Conservation (phyloP, 352 stramenopile genomes). For the Pythium diclinum region DNA sequence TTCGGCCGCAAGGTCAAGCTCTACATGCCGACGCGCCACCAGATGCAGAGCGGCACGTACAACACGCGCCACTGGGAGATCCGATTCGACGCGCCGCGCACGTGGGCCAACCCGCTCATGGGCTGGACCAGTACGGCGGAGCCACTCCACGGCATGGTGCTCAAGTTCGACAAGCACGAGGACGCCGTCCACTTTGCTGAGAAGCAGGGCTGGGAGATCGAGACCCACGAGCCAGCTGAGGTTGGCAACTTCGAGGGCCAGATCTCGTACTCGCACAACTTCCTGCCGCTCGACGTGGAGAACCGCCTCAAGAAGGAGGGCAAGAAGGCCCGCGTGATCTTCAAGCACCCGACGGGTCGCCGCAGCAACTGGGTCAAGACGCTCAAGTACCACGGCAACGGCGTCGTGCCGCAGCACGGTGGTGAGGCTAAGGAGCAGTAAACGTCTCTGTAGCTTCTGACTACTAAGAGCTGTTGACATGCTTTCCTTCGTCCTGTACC, state of each 20-base stretch:
- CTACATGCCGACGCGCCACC: constrained; percentile 74
- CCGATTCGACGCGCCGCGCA: constrained; percentile 61
- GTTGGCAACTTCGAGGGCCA: constrained; percentile 67
- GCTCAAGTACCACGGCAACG: constrained; percentile 85
- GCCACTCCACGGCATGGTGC: constrained; percentile 76
- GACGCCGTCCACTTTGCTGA: constrained; percentile 78
- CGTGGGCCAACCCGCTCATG: constrained; percentile 94
- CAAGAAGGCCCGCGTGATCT: constrained; percentile 73
- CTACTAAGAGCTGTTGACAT: background rate
- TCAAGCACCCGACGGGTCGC: constrained; percentile 71
- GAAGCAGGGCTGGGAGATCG: constrained; percentile 86
- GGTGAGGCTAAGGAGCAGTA: constrained; percentile 67
- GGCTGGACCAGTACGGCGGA: constrained; percentile 91
- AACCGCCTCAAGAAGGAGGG: constrained; percentile 76
- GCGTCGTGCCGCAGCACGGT: constrained; percentile 75
- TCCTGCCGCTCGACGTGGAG: constrained; percentile 68
- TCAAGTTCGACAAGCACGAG: constrained; percentile 89
- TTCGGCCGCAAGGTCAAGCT: constrained; percentile 65
- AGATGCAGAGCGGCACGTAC: constrained; percentile 83
- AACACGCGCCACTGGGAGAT: constrained; percentile 87
- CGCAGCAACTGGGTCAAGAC: constrained; percentile 88
- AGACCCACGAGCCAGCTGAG: constrained; percentile 75
- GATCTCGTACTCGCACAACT: constrained; percentile 88
- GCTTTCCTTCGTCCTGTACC: background rate
- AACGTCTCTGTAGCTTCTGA: background rate